Conservation (phyloP, 1,284 basidiomycete genomes). For the Sanghuangporus sanghuang region DNA sequence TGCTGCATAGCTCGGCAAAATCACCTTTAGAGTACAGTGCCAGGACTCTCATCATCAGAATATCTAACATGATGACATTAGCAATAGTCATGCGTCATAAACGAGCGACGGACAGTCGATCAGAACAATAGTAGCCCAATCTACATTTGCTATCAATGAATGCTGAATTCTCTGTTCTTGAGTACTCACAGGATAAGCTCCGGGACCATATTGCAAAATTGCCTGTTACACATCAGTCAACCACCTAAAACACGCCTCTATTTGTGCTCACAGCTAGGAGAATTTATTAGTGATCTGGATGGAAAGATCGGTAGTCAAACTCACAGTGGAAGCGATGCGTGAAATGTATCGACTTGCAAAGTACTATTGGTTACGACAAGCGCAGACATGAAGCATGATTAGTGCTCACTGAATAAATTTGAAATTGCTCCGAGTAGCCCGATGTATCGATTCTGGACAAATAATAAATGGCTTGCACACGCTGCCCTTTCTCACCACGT, state of each 20-base stretch:
- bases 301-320: background rate
- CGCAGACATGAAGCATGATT: background rate
- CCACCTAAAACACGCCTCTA: background rate
- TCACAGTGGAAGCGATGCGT: background rate
- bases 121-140: background rate
- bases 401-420: background rate
- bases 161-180: background rate
- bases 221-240: background rate
- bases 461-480: background rate
- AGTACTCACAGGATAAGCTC: background rate
- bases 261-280: background rate
- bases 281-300: background rate
- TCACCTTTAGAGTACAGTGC: background rate
- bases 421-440: background rate
- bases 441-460: slow-evolving; percentile 1
- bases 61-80: background rate
- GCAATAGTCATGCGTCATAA: background rate
- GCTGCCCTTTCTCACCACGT: background rate
- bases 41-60: background rate
- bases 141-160: background rate
- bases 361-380: background rate
- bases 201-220: background rate
- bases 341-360: background rate
- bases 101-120: background rate
- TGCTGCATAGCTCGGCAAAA: too few species aligned